These are phyloP conservation scores for Monosporozyma unispora DNA, from an alignment of 805 yeast genomes.

Conservation along the genomic window DNA sequence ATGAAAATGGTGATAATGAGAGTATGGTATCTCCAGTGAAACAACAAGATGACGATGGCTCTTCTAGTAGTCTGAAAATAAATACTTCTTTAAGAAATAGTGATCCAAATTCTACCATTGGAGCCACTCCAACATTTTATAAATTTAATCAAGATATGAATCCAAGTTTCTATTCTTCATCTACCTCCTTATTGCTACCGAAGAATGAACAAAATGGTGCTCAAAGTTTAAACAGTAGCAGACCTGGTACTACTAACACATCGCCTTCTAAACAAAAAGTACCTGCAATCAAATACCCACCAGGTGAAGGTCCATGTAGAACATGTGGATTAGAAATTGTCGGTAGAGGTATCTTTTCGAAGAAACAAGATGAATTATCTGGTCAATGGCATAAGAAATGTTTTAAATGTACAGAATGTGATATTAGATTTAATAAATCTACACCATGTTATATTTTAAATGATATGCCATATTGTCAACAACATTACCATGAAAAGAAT, in stretches of 20 bases:
- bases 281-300: slow-evolving; percentile 28
- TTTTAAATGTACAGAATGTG: slow-evolving; percentile 66
- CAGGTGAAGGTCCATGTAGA: slow-evolving; percentile 79
- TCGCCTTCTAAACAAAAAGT: background rate
- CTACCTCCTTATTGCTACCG: background rate
- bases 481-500: slow-evolving; percentile 67
- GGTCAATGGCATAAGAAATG: slow-evolving; percentile 97
- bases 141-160: slow-evolving; percentile 9
- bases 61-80: slow-evolving; percentile 2
- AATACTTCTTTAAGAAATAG: slow-evolving; percentile 5
- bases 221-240: background rate
- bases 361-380: slow-evolving; percentile 54
- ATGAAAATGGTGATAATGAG: background rate
- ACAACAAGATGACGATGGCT: background rate
- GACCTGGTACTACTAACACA: background rate
- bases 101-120: background rate
- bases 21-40: background rate
- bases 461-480: slow-evolving; percentile 75
- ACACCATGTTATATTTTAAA: slow-evolving; percentile 68
- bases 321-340: slow-evolving; percentile 48
- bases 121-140: slow-evolving; percentile 19
- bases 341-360: slow-evolving; percentile 71
- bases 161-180: slow-evolving; percentile 1
- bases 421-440: slow-evolving; percentile 45
- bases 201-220: background rate